Evolutionary conservation across 345 rosid species (phyloP), one percentile per base, ranked within the genome.

Genomic region (Ceriops zippeliana): DNA sequence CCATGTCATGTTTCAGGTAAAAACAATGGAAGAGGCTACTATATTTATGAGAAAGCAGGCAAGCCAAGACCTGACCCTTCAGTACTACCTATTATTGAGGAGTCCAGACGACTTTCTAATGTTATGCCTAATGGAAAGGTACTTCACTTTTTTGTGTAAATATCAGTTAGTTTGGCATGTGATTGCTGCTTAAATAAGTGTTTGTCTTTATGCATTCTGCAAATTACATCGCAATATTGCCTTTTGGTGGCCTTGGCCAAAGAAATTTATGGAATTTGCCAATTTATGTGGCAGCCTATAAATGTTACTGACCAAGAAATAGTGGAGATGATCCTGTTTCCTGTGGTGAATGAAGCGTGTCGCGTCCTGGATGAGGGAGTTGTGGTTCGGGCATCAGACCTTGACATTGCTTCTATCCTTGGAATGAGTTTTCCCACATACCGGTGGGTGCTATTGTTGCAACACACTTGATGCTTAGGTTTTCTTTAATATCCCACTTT

Each of bases 351-450:
- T n/a, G 97, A 95, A 82, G 89, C 96, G 5, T 91, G 97, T 61
- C 90, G 96, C 58, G 86, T 95, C 66, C 80, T 91, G 52, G 93
- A 87, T 32, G 96, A 95, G 80, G 91, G 84, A 60, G 71, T 95
- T 8, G 96, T 95, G 31, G 80, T 91, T 78, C 86, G 89, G 75
- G 91, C 96, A 4, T 82, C 97, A 27, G 97, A 95, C 83, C 88
- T 91, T 59, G 99, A 95, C 79, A 83, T 85, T 61, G 90, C 96
- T 27, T 88, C 97, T 74, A 89, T 95, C 22, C 92, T 91, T 47
- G 99, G 99, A 78, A 91, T 95, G 97, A 91, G 97, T 72, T 95
- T 95, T 81, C 99, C 99, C 62, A 83, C 91, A 74, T 91, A 88
- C 70, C 90, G 91, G 99, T 95, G 69, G 85, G 86, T 65, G 27